Evolutionary conservation across 371 early-diverging fungal genomes (phyloP), one percentile per base, ranked within the genome.

Genomic region (Dichotomocladium elegans): DNA sequence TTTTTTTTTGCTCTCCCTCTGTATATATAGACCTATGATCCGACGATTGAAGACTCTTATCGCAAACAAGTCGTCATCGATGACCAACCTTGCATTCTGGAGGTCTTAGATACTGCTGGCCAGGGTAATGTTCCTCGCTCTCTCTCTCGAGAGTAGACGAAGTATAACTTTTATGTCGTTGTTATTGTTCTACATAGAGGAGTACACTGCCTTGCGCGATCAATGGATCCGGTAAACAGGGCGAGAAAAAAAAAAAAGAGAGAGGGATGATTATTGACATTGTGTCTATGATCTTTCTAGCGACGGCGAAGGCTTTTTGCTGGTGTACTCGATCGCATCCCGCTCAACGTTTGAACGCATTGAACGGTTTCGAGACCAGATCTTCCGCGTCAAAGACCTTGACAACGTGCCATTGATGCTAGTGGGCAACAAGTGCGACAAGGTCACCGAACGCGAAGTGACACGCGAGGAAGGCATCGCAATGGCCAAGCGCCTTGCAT

Each of bases 1-100:
- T n/a, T n/a, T n/a, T n/a, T n/a, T 37, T n/a, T 17, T 15, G 37
- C 2, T 8, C 21, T 37, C 24, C n/a, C 21, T 44, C 21, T 2
- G 17, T 35, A n/a, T n/a, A 30, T 12, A 14, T 69, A 91, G 87
- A 92, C 92, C 51, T 96, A 95, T 66, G 95, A 95, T 80, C 97
- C 96, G 24, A 96, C 96, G 24, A 96, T 95, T 60, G 96, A 96
- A 77, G 97, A 94, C 67, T 94, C 93, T 22, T 95, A 95, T 64
- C 81, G 92, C 44, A 93, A 93, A 68, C 95, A 94, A 69, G 93
- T 93, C n/a, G 93, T 93, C 12, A 92, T 96, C 64, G 95, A 96
- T 74, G 94, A 93, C 51, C 87, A 89, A 58, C 85, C 93, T 5
- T 95, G 94, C 64, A 87, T 94, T 24, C 75, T 96, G 33, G 97